Evolutionary conservation across 192 early-diverging fungal genomes (phyloP).

Genomic region (Coemansia erecta): DNA sequence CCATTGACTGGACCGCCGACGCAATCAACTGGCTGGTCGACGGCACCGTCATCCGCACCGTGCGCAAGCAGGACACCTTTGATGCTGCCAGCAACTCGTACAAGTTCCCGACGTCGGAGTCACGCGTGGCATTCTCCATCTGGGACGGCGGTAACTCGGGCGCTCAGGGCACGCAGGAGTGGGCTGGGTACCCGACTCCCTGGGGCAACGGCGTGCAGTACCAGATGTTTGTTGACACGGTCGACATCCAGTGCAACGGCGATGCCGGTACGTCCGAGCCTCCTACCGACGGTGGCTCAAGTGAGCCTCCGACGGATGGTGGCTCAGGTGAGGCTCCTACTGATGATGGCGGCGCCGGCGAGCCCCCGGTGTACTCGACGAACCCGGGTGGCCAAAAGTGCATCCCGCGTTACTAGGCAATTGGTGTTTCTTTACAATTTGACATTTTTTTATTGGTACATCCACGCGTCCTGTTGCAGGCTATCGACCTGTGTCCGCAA

Average conservation of each 20-base stretch:
- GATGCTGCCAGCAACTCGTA: slow-evolving; percentile 36
- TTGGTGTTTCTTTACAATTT: not conserved
- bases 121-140: slow-evolving; percentile 60
- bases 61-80: slow-evolving; percentile 51
- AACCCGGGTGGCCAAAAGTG: slow-evolving; percentile 5
- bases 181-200: slow-evolving; percentile 61
- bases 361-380: slow-evolving; percentile 1
- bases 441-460: slow-evolving; percentile 15
- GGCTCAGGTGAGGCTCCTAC: slow-evolving; percentile 1
- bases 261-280: slow-evolving; percentile 17
- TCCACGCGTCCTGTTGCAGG: slow-evolving; percentile 37
- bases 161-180: slow-evolving; percentile 55
- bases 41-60: slow-evolving; percentile 50
- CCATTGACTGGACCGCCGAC: slow-evolving; percentile 59
- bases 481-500: slow-evolving; percentile 26
- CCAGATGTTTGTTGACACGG: slow-evolving; percentile 57
- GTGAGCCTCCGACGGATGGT: slow-evolving; percentile 1
- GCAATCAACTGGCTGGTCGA: slow-evolving; percentile 61
- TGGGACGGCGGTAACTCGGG: slow-evolving; percentile 65
- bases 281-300: not conserved
- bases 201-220: slow-evolving; percentile 50
- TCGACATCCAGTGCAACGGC: slow-evolving; percentile 53
- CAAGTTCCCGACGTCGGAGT: slow-evolving; percentile 53
- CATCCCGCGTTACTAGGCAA: slow-evolving; percentile 4
- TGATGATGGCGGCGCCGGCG: not conserved